Evolutionary conservation across 768 basidiomycete genomes (phyloP), one percentile per base, ranked within the genome.

Genomic region (Termitomyces sp.): DNA sequence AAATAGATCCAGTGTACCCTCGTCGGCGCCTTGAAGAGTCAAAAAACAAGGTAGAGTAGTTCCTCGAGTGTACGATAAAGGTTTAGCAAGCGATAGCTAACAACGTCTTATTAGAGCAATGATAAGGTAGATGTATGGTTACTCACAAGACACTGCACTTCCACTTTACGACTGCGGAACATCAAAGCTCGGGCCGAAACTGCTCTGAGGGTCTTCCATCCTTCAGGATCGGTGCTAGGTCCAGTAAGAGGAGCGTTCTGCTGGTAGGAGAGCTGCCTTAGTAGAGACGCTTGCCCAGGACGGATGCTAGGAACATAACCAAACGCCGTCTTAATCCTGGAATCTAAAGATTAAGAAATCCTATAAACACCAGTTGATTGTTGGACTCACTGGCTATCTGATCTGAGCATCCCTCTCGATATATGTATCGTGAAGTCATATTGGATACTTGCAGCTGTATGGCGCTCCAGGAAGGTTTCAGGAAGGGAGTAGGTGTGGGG

Each of bases 381-480:
- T 14, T 10, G 17, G 27, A 70, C 76, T 66, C 56, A 79, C 79
- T 69, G 72, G 66, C 74, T 78, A 59, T 80, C 76, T 12, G 76
- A 59, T 52, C 79, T 72, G 46, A 82, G 73, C 62, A 74, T 79
- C 10, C 79, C 79, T 48, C 79, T 67, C 25, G 75, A 77, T 49
- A 82, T 69, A 25, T 68, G 64, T 52, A 81, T 69, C 5, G 72
- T 72, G 23, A 82, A 69, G 59, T 82, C 79, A 57, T 82, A 82
- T 60, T 80, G 77, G 32, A 82, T 71, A 61, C 77, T 80, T 19
- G 75, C 79, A 54, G 66, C 63, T 8, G 76, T 78, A 50, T 75
- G 74, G 2, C 78, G 77, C 63, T 82, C 80, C 54, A 79, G 64
- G 61, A 82, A 81, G 0, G 80, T 80, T 63, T 82, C 80, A 5